A percentile compares a stretch with the other conserved stretches of the same genome.
Evolutionary conservation across 352 stramenopile species (phyloP).

Genomic region (Globisporangium spinosum): DNA sequence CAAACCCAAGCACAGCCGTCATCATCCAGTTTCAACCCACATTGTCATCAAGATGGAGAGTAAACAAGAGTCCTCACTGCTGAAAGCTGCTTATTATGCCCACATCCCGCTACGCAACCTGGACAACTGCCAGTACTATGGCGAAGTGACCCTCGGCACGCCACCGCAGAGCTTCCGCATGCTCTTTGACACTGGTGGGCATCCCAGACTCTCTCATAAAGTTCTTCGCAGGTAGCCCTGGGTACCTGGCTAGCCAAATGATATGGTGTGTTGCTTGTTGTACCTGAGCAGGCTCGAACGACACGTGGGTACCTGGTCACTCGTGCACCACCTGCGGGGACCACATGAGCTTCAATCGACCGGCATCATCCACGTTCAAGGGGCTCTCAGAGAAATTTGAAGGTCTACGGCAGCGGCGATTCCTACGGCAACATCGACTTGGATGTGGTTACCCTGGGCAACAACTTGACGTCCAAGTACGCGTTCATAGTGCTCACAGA

Average conservation of each 20-base stretch:
- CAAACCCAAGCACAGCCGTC: background rate
- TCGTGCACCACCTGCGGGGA: constrained; percentile 55
- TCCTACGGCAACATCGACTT: constrained; percentile 33
- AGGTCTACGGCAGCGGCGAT: constrained; percentile 48
- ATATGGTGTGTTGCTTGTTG: background rate
- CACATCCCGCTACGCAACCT: constrained; percentile 25
- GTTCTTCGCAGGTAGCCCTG: background rate
- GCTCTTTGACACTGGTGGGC: constrained; percentile 28
- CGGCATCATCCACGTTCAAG: constrained; percentile 29
- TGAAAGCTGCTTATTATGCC: background rate
- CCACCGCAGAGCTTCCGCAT: constrained; percentile 34
- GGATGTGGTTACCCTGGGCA: constrained; percentile 37
- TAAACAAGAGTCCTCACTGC: background rate
- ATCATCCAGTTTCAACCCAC: background rate
- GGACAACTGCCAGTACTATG: constrained; percentile 30
- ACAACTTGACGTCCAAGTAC: constrained; percentile 26
- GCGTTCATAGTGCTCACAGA: constrained; percentile 39
- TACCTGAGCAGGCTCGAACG: constrained; percentile 28
- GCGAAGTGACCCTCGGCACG: constrained; percentile 24
- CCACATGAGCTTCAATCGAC: constrained; percentile 37
- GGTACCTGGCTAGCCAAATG: background rate
- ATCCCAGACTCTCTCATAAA: background rate
- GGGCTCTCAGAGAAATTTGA: constrained; percentile 25
- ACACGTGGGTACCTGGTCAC: constrained; percentile 30
- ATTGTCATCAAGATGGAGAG: constrained; percentile 11